These are phyloP conservation scores for Ettlia oleoabundans DNA, from an alignment of 139 green algal species.

Conservation along the genomic window DNA sequence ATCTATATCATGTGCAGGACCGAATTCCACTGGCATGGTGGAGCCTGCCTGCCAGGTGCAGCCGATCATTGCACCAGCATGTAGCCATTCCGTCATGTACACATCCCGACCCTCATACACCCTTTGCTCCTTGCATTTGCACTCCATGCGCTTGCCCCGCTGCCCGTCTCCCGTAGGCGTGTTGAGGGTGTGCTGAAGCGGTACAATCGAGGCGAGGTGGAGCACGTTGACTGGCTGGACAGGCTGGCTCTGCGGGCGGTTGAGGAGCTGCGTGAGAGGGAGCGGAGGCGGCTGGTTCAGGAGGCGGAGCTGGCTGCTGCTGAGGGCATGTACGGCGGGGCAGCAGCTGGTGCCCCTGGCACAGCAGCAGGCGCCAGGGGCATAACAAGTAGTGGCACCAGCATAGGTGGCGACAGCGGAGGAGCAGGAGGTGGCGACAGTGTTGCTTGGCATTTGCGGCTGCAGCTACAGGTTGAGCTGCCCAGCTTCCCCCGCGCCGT, in stretches of 20 bases:
- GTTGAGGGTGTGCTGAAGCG: constrained; percentile 78
- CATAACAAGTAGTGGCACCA: neutral
- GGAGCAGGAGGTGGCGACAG: neutral
- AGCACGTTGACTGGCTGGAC: constrained; percentile 88
- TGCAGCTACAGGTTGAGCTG: constrained; percentile 79
- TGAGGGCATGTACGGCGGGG: neutral
- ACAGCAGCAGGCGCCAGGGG: constrained; percentile 21
- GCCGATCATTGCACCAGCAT: too few species aligned
- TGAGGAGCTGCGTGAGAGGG: constrained; percentile 41
- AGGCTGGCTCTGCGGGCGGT: constrained; percentile 63
- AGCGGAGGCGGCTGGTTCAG: neutral
- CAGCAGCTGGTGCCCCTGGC: neutral
- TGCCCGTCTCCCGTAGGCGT: constrained; percentile 23
- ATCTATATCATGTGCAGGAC: too few species aligned
- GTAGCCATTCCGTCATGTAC: too few species aligned
- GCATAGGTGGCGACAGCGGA: neutral
- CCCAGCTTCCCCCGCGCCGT: constrained; percentile 86
- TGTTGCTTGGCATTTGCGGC: too few species aligned
- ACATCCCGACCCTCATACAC: too few species aligned
- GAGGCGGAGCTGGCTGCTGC: neutral
- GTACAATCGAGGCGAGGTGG: constrained; percentile 82
- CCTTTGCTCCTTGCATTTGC: too few species aligned
- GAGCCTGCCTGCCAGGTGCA: too few species aligned
- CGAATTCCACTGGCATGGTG: too few species aligned
- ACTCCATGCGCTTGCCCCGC: neutral